Percentiles rank a stretch among this genome's conserved stretches.
Evolutionary conservation across 805 yeast genomes (phyloP).

Genomic region (Candida hungchunana): DNA sequence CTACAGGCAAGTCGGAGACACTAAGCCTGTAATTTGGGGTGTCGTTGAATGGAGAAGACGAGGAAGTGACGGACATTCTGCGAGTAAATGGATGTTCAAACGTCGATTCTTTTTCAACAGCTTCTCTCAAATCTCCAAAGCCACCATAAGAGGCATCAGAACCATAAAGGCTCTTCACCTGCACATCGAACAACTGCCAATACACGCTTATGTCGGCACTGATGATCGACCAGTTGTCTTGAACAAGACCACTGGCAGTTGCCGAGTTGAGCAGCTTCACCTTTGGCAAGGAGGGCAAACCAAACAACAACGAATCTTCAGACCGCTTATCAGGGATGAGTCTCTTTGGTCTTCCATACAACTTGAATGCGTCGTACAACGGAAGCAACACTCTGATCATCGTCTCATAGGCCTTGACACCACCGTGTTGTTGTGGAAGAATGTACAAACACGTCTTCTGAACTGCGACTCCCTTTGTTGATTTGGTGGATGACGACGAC

Average conservation of each 20-base stretch:
- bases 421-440: slow-evolving; percentile 69
- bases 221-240: slow-evolving; percentile 17
- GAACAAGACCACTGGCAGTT: slow-evolving; percentile 10
- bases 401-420: slow-evolving; percentile 68
- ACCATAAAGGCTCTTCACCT: slow-evolving; percentile 6
- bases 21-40: slow-evolving; percentile 12
- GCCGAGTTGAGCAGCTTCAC: slow-evolving; percentile 44
- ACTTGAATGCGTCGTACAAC: slow-evolving; percentile 60
- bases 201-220: neutral
- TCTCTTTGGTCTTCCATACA: slow-evolving; percentile 71
- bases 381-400: slow-evolving; percentile 69
- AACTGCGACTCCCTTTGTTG: slow-evolving; percentile 8
- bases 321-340: slow-evolving; percentile 56
- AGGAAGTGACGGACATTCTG: slow-evolving; percentile 6
- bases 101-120: slow-evolving; percentile 2
- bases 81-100: slow-evolving; percentile 14
- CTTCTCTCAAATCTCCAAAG: slow-evolving; percentile 9
- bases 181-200: slow-evolving; percentile 5
- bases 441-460: slow-evolving; percentile 37
- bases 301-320: slow-evolving; percentile 56
- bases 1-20: slow-evolving; percentile 11
- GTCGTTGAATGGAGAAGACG: neutral
- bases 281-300: slow-evolving; percentile 69
- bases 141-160: slow-evolving; percentile 9
- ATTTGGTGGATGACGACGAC: slow-evolving; percentile 11